Percentiles rank a stretch among this genome's conserved stretches.
phyloP scores from a whole-genome alignment of 495 filamentous ascomycete species.

The Tuber calosporum region DNA sequence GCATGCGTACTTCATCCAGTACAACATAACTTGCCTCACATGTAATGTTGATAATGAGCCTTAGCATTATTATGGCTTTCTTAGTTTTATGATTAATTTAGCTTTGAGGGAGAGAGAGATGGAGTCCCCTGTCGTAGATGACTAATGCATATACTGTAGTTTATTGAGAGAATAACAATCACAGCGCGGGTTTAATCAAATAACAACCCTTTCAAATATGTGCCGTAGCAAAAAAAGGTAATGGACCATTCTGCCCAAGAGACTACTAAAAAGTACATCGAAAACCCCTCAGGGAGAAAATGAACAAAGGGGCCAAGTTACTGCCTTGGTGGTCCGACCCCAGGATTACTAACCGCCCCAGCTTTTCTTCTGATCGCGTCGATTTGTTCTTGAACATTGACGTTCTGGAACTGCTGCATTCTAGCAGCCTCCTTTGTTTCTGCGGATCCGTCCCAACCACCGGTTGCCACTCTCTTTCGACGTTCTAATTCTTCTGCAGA shows the following conservation, averaged over 20 bases:
- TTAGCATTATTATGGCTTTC: too few species aligned
- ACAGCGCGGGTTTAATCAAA: background rate
- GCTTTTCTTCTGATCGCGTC: conserved; percentile 61
- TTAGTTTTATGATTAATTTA: too few species aligned
- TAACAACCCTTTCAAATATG: background rate
- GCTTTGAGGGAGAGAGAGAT: too few species aligned
- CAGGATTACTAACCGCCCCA: conserved; percentile 42
- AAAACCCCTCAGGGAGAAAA: background rate
- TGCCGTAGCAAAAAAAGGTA: background rate
- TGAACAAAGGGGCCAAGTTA: conserved; percentile 8
- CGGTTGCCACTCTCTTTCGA: conserved; percentile 61
- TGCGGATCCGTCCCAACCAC: conserved; percentile 57
- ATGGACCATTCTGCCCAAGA: background rate
- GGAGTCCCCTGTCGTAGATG: background rate
- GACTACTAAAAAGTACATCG: background rate
- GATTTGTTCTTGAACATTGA: conserved; percentile 68
- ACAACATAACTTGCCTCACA: too few species aligned
- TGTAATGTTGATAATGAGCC: too few species aligned
- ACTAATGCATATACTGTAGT: background rate
- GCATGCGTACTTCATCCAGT: too few species aligned
- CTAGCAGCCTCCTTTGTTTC: conserved; percentile 53
- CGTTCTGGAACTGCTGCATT: conserved; percentile 53
- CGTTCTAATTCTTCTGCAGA: conserved; percentile 67
- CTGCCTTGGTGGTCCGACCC: conserved; percentile 38
- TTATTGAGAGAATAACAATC: background rate